Conservation (phyloP, 2,329 filamentous ascomycete genomes). For the Colletotrichum musae region DNA sequence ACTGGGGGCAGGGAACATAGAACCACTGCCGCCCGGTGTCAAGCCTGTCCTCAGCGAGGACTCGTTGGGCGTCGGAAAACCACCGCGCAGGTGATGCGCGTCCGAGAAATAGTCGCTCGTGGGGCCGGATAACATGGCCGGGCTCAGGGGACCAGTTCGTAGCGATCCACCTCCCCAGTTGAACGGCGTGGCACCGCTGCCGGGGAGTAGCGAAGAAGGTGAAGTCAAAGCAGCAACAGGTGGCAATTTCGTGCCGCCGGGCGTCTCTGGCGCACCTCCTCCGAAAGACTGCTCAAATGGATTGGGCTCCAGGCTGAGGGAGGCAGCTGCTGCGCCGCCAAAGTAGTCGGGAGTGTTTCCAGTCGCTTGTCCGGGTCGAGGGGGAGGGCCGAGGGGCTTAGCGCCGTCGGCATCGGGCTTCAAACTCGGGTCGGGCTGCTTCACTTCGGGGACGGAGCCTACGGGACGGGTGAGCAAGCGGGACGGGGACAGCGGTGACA, state of each 20-base stretch:
- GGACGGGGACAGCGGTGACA: slow-evolving; percentile 39
- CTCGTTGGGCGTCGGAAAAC: slow-evolving; percentile 96
- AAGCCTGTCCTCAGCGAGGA: slow-evolving; percentile 92
- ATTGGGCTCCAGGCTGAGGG: slow-evolving; percentile 87
- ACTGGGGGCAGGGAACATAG: slow-evolving; percentile 95
- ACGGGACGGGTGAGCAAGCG: slow-evolving; percentile 44
- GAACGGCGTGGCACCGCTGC: slow-evolving; percentile 79
- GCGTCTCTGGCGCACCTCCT: slow-evolving; percentile 79
- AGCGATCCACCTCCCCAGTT: slow-evolving; percentile 89
- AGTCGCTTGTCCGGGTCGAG: slow-evolving; percentile 70
- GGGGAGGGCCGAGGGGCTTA: slow-evolving; percentile 79
- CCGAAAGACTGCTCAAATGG: slow-evolving; percentile 97
- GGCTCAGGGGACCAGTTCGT: slow-evolving; percentile 92
- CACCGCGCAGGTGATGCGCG: slow-evolving; percentile 81
- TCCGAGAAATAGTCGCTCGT: slow-evolving; percentile 90
- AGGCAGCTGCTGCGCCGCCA: slow-evolving; percentile 67
- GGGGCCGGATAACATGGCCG: slow-evolving; percentile 95
- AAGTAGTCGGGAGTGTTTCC: slow-evolving; percentile 79
- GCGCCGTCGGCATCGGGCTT: slow-evolving; percentile 72
- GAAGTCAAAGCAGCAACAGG: slow-evolving; percentile 93
- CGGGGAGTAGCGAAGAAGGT: slow-evolving; percentile 84
- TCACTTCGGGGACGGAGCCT: slow-evolving; percentile 63
- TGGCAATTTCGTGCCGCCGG: slow-evolving; percentile 86
- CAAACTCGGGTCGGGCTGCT: slow-evolving; percentile 64
- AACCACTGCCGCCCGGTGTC: slow-evolving; percentile 94